phyloP scores from a whole-genome alignment of 164 flowering plant genomes.

The Aristolochia contorta region DNA sequence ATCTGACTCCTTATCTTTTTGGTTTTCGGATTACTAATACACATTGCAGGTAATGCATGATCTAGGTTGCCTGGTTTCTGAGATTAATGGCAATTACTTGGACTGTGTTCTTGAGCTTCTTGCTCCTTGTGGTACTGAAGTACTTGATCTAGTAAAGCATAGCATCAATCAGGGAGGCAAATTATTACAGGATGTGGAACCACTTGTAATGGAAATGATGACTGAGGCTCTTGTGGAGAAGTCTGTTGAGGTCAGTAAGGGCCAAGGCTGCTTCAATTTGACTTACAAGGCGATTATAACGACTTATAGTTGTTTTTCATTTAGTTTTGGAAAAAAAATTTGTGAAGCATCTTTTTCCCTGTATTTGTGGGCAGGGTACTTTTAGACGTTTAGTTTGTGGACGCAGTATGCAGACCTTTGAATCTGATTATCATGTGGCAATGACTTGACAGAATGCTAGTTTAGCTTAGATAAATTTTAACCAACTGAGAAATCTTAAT shows the following conservation, averaged over 20 bases:
- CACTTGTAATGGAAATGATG: conserved; percentile 47
- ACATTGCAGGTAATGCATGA: conserved; percentile 78
- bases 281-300: not conserved
- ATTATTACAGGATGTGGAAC: conserved; percentile 43
- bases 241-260: conserved; percentile 59
- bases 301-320: not conserved
- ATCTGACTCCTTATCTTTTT: too few relatives aligned
- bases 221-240: conserved; percentile 66
- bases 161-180: conserved; percentile 65
- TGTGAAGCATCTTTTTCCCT: not conserved
- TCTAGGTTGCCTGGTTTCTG: conserved; percentile 41
- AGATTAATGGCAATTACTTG: conserved; percentile 53
- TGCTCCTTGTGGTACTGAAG: conserved; percentile 60
- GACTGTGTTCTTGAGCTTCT: conserved; percentile 50
- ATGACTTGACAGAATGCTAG: too few relatives aligned
- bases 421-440: too few relatives aligned
- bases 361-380: not conserved
- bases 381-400: too few relatives aligned
- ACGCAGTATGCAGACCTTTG: too few relatives aligned
- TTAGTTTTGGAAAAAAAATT: not conserved
- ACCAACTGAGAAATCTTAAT: too few relatives aligned
- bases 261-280: not conserved
- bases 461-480: too few relatives aligned
- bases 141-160: conserved; percentile 57
- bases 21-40: too few relatives aligned